These are phyloP conservation scores for Suhomyces maxii DNA, from an alignment of 1,139 yeast genomes.

Conservation along the genomic window DNA sequence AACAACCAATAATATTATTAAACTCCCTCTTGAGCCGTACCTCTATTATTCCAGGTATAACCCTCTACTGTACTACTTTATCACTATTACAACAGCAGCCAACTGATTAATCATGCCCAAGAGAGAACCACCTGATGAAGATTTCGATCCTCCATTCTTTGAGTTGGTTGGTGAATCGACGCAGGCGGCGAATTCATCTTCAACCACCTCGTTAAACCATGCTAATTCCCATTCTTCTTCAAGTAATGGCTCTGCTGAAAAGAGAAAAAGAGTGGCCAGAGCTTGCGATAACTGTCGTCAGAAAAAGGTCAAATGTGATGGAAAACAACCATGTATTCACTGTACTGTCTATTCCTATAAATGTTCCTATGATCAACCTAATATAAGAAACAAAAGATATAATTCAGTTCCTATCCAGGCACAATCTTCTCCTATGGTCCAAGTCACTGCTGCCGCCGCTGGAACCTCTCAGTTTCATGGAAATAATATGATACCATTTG, in stretches of 20 bases:
- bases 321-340: constrained; percentile 82
- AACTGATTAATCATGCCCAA: not conserved
- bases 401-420: constrained; percentile 34
- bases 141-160: not conserved
- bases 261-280: constrained; percentile 76
- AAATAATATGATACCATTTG: constrained; percentile 2
- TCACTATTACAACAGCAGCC: no score
- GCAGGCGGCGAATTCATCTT: not conserved
- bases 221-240: not conserved
- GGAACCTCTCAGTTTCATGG: constrained; percentile 6
- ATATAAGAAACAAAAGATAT: constrained; percentile 52
- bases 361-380: constrained; percentile 75
- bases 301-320: constrained; percentile 87
- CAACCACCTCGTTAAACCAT: not conserved
- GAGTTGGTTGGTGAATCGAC: not conserved
- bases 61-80: no score
- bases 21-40: no score
- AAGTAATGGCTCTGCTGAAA: constrained; percentile 20
- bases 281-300: constrained; percentile 82
- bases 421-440: constrained; percentile 16
- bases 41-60: no score
- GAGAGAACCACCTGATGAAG: constrained; percentile 2
- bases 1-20: no score
- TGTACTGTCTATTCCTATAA: constrained; percentile 84
- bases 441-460: constrained; percentile 19